Conservation (phyloP, 352 stramenopile genomes). For the Thraustotheca clavata region DNA sequence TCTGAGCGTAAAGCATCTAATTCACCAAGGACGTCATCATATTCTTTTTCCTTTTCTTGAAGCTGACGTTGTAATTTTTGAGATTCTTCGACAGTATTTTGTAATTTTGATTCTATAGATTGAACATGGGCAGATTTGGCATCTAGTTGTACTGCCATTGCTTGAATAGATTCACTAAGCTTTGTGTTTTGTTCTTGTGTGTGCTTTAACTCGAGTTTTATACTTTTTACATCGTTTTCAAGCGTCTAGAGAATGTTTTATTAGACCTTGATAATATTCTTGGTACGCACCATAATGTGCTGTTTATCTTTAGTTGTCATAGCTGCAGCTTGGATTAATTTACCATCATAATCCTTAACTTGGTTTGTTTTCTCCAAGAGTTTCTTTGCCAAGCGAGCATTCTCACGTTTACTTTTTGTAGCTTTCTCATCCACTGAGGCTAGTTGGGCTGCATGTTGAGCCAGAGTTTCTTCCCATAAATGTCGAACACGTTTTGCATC, state of each 20-base stretch:
- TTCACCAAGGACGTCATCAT: slow-evolving; percentile 30
- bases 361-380: neutral
- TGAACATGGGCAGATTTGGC: neutral
- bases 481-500: slow-evolving; percentile 64
- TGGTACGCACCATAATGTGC: neutral
- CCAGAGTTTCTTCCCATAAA: slow-evolving; percentile 67
- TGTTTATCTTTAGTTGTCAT: neutral
- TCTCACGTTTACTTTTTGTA: neutral
- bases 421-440: slow-evolving; percentile 26
- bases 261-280: neutral
- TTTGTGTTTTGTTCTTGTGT: neutral
- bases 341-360: neutral
- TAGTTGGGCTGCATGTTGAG: slow-evolving; percentile 53
- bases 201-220: neutral
- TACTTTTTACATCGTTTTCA: neutral
- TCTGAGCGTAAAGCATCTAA: slow-evolving; percentile 32
- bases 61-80: slow-evolving; percentile 26
- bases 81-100: slow-evolving; percentile 18
- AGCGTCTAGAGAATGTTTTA: neutral
- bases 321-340: neutral
- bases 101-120: slow-evolving; percentile 7
- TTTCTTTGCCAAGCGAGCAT: neutral
- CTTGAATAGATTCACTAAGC: slow-evolving; percentile 6
- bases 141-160: slow-evolving; percentile 10
- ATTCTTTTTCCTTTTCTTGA: slow-evolving; percentile 27